Evolutionary conservation across 2,329 filamentous ascomycete species (phyloP).

Genomic region (Ophiostoma sp.): DNA sequence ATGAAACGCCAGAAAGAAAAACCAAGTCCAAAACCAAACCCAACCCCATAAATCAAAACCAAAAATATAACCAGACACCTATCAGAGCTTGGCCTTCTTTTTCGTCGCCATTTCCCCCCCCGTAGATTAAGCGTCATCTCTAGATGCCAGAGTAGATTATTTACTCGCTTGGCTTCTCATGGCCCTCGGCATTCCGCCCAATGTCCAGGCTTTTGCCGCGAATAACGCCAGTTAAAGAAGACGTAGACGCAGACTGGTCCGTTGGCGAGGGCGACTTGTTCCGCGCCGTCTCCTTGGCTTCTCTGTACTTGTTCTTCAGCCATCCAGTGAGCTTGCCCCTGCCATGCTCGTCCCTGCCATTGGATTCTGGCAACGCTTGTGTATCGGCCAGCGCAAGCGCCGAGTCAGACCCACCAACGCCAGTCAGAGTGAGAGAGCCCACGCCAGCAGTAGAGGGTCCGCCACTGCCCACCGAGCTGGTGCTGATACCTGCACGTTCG

Average conservation of each 20-base stretch:
- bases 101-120: background rate
- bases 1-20: conserved; percentile 3
- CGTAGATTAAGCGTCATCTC: background rate
- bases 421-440: conserved; percentile 45
- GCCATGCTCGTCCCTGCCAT: conserved; percentile 41
- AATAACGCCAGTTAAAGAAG: conserved; percentile 11
- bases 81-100: background rate
- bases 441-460: conserved; percentile 29
- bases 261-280: conserved; percentile 50
- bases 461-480: conserved; percentile 62
- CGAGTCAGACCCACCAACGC: conserved; percentile 49
- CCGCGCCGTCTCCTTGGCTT: conserved; percentile 52
- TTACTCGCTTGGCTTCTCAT: conserved; percentile 20
- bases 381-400: conserved; percentile 37
- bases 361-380: conserved; percentile 36
- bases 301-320: conserved; percentile 57
- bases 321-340: conserved; percentile 50
- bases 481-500: conserved; percentile 59
- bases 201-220: conserved; percentile 26
- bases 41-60: background rate
- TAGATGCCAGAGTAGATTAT: background rate
- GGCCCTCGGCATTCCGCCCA: conserved; percentile 12
- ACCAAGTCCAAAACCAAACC: background rate
- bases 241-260: conserved; percentile 11
- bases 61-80: background rate